Base-by-base conservation (phyloP, 2,329 filamentous ascomycete genomes). In the Penicillium concentricum region DNA sequence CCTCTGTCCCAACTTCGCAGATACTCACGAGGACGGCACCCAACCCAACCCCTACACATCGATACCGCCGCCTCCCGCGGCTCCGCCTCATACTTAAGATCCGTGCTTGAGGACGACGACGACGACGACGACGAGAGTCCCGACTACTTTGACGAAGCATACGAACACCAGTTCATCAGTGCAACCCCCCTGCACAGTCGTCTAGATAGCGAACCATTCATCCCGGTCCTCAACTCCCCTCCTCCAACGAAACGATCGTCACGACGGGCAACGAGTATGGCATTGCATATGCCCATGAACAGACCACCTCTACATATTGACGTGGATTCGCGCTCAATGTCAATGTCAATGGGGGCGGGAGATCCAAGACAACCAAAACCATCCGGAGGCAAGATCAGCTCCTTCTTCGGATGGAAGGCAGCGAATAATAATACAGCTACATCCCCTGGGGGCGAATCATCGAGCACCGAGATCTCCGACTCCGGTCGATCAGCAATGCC, bases 221-320 rank as follows among this genome's bases (percentile, higher is more conserved):
- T 77, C 78, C 85, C 49, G 82, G 87, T 64, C 88, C 88, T 57
- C 89, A 89, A 35, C 87, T 97, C 65, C 88, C 90, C 53, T 83
- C 87, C 68, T 81, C 84, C 57, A 89, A 61, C 69, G 20, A 50
- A 55, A 50, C 35, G 45, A 42, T 43, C 6, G 15, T 55, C 52
- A 54, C 69, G 70, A 61, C 71, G 74, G 46, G 66, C 74, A 45
- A 67, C 69, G 56, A 76, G 72, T 38, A 80, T 79, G 78, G 77
- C 75, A 46, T 66, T 79, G 56, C 77, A 79, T 61, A 72, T 73
- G 15, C 71, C 72, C 24, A 58, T 70, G 39, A 73, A 72, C 54
- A 68, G 69, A 42, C 76, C 77, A 41, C 73, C 76, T 47, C 65
- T 80, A 69, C 71, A 78, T 67, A 72, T 77, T 64, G 71, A 80